These are phyloP conservation scores for Hygrophila difformis DNA, from an alignment of 257 asterid genomes.

Conservation along the genomic window DNA sequence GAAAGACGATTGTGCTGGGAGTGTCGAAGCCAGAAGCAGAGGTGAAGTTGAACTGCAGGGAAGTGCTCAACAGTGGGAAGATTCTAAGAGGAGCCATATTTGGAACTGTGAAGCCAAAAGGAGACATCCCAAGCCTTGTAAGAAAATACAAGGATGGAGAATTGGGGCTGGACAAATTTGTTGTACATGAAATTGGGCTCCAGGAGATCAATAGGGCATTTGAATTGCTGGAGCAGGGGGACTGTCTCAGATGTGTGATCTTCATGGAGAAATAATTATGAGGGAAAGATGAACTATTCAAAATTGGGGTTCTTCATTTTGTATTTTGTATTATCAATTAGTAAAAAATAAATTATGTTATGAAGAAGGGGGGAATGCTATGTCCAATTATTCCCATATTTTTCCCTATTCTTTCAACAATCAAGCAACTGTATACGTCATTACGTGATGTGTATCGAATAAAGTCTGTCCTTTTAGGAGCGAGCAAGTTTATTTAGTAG, in stretches of 20 bases:
- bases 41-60: conserved; percentile 30
- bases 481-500: too few species aligned
- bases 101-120: conserved; percentile 78
- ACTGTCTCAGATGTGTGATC: conserved; percentile 78
- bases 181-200: conserved; percentile 64
- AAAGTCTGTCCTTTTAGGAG: too few species aligned
- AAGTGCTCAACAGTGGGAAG: conserved; percentile 33
- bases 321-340: too few species aligned
- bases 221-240: conserved; percentile 52
- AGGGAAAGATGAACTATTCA: too few species aligned
- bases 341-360: too few species aligned
- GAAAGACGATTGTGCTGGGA: conserved; percentile 75
- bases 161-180: conserved; percentile 63
- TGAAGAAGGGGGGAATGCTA: too few species aligned
- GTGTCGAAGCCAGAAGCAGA: conserved; percentile 47
- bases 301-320: too few species aligned
- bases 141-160: conserved; percentile 40
- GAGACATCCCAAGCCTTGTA: conserved; percentile 57
- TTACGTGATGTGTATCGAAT: too few species aligned
- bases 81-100: conserved; percentile 41
- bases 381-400: too few species aligned
- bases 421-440: too few species aligned
- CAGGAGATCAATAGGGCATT: conserved; percentile 68
- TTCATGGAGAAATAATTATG: conserved; percentile 90
- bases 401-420: too few species aligned